Conservation (phyloP, 2,329 filamentous ascomycete genomes). For the Teratosphaeria zuluensis region DNA sequence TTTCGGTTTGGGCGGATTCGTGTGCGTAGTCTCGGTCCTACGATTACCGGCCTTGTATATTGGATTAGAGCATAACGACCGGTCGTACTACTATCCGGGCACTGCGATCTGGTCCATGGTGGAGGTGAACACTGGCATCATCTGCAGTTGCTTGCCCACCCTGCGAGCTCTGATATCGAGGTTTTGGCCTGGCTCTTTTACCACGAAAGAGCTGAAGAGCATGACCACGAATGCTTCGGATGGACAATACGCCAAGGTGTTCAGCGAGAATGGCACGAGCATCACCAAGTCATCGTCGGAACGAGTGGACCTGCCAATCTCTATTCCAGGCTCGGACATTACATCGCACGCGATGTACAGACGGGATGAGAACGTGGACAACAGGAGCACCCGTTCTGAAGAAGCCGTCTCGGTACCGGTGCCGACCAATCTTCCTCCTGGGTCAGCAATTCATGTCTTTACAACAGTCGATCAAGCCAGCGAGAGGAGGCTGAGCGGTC, state of each 20-base stretch:
- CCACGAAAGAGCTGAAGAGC: not conserved
- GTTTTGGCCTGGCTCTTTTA: conserved; percentile 12
- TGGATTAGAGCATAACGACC: conserved; percentile 17
- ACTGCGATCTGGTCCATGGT: conserved; percentile 27
- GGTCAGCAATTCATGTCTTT: not conserved
- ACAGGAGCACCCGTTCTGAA: not conserved
- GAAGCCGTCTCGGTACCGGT: not conserved
- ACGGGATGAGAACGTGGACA: not conserved
- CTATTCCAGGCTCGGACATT: not conserved
- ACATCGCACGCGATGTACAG: not conserved
- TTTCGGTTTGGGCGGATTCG: conserved; percentile 25
- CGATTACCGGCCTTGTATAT: conserved; percentile 22
- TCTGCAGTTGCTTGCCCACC: conserved; percentile 30
- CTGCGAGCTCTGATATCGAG: conserved; percentile 24
- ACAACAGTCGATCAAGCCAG: not conserved
- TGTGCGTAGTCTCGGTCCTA: conserved; percentile 26
- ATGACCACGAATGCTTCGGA: conserved; percentile 1
- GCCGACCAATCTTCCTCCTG: not conserved
- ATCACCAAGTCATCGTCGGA: not conserved
- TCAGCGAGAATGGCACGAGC: not conserved
- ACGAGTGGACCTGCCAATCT: not conserved
- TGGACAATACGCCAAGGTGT: not conserved
- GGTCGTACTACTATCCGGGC: conserved; percentile 24
- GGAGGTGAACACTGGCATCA: conserved; percentile 29
- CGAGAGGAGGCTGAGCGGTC: not conserved